Percentiles rank a stretch among this genome's conserved stretches.
phyloP scores from a whole-genome alignment of 2,329 filamentous ascomycete species.

The Sphaerostilbella broomeana region DNA sequence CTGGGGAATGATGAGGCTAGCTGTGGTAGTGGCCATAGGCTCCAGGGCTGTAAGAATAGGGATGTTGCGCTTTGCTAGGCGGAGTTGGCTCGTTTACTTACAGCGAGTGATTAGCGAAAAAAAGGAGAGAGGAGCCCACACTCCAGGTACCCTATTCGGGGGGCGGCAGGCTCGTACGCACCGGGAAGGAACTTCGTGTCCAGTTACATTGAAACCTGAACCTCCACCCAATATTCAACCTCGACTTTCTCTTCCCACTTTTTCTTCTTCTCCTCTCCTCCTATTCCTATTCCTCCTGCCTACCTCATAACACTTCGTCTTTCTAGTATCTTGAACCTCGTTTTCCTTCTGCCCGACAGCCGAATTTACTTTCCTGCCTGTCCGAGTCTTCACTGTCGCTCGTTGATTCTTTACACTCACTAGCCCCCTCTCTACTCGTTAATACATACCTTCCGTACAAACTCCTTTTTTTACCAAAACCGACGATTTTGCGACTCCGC shows the following conservation, averaged over 20 bases:
- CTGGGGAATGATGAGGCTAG: no score
- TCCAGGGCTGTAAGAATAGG: no score
- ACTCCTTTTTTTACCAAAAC: neutral
- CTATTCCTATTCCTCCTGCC: slow-evolving; percentile 2
- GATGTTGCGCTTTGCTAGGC: no score
- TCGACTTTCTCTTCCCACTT: slow-evolving; percentile 2
- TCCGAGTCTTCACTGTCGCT: slow-evolving; percentile 13
- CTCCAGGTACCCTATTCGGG: no score
- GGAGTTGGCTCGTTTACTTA: no score
- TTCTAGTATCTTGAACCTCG: neutral
- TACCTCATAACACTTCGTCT: slow-evolving; percentile 1
- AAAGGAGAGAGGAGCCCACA: no score
- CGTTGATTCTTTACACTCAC: slow-evolving; percentile 15
- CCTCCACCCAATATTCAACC: slow-evolving; percentile 4
- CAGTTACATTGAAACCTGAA: slow-evolving; percentile 4
- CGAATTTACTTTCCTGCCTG: slow-evolving; percentile 4
- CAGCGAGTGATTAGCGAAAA: no score
- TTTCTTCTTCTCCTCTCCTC: neutral
- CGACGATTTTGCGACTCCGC: slow-evolving; percentile 12
- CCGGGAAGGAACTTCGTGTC: slow-evolving; percentile 4
- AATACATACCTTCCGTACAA: neutral
- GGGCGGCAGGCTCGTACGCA: neutral
- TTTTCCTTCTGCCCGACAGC: slow-evolving; percentile 1
- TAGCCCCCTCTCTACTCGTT: slow-evolving; percentile 10
- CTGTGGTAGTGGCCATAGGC: no score